Evolutionary conservation across 495 filamentous ascomycete species (phyloP), one percentile per base, ranked within the genome.

Genomic region (Emericellopsis terricola): DNA sequence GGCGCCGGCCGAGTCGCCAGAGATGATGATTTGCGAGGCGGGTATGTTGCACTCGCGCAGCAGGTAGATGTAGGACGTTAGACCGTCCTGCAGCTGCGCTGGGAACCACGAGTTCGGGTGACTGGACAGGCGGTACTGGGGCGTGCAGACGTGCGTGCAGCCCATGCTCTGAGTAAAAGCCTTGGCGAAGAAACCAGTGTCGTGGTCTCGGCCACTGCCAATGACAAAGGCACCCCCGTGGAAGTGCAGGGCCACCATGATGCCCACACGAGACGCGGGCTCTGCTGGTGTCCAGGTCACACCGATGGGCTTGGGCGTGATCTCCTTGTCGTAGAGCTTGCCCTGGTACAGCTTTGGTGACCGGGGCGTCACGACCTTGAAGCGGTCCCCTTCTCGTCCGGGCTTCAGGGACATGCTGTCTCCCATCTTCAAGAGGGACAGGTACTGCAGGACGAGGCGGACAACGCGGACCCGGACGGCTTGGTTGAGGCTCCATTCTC

Each of bases 191-290:
- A 49, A 59, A 1, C 53, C 58, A 8, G 52, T 45, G 36, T 54
- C 57, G n/a, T 42, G 38, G 19, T 48, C 48, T 7, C 55, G 39
- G 11, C 52, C 51, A 43, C 55, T 48, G 34, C 56, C 47, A 32
- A 62, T 26, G 15, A 65, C 53, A 39, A 51, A 71, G 8, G 55
- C 62, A 17, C 65, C 66, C 30, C 64, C 63, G 41, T 69, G 65
- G 36, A 69, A 50, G 39, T 69, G 61, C 15, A 71, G 51, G 3
- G 60, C 43, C n/a, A 68, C 45, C 5, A 19, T 34, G 11, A 28
- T 26, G 23, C 23, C 6, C 6, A 11, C 6, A 11, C 28, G 21
- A 8, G 11, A 14, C 9, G n/a, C 4, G 3, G 30, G 18, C 15
- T 18, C 23, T 6, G 33, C 34, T 5, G 45, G 45, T 10, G 43